Base-by-base conservation (phyloP, 805 yeast genomes). In the Candida chilensis region DNA sequence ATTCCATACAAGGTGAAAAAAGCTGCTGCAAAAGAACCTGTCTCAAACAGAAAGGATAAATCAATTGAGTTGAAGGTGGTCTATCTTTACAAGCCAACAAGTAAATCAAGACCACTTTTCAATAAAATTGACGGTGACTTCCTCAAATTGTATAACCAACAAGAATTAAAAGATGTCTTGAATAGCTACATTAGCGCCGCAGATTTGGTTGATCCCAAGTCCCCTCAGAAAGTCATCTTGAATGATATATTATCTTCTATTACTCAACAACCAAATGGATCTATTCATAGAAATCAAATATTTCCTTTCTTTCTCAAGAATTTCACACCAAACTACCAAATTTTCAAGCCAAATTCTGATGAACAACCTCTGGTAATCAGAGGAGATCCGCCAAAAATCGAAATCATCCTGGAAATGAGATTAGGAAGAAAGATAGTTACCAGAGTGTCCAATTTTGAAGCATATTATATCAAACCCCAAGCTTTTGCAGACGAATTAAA, bases 341-440 rank as follows among this genome's bases (percentile, higher is more conserved):
- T 80, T 7, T 47, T 61, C 20, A 59, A 40, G 35, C 74, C 75
- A 1, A 65, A 69, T 1, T 71, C 68, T 19, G 47, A 47, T 20
- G 42, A 33, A 24, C 39, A 39, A 3, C 41, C 37, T 11, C 41
- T 38, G 4, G 66, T 79, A 5, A 47, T 52, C 17, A 82, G 67
- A 38, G 97, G 97, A 2, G 52, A 57, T 1, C 61, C 78, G 1
- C 95, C 95, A 7, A 67, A 60, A 27, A 67, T 90, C 24, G 55
- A 65, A 24, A 69, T 92, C 10, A 52, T 73, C 7, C 78, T 87
- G 7, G 92, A 84, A 47, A 71, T 74, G 37, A 81, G 83, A 40
- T 76, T 81, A 36, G 95, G 96, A 1, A 66, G 94, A 32, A 90
- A 87, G 48, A 60, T 77, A 4, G 71, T 87, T 12, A 90, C 97